These are phyloP conservation scores for Vigna trinervia DNA, from an alignment of 306 rosid genomes.

Conservation along the genomic window DNA sequence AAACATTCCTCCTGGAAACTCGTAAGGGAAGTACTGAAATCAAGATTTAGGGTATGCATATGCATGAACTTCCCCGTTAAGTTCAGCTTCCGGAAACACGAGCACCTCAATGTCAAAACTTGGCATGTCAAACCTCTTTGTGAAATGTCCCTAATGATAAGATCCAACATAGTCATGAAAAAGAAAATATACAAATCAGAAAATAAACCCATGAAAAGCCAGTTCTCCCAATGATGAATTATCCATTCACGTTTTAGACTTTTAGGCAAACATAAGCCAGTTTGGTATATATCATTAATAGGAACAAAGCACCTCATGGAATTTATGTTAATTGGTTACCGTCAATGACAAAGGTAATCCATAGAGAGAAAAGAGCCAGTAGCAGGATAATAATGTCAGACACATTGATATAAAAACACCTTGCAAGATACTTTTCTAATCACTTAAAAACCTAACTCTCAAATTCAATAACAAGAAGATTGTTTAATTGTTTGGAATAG, in stretches of 20 bases:
- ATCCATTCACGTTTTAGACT: constrained; percentile 33
- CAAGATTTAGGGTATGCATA: constrained; percentile 77
- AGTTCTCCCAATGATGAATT: constrained; percentile 39
- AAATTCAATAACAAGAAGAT: constrained; percentile 32
- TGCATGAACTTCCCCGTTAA: constrained; percentile 72
- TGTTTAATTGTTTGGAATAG: constrained; percentile 24
- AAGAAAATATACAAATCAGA: constrained; percentile 26
- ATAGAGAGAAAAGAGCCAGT: constrained; percentile 11
- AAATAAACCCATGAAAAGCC: constrained; percentile 31
- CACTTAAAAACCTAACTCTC: constrained; percentile 32
- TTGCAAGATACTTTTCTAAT: constrained; percentile 1
- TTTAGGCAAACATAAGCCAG: constrained; percentile 35
- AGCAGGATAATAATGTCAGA: constrained; percentile 23
- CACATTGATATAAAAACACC: constrained; percentile 1
- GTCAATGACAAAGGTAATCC: constrained; percentile 23
- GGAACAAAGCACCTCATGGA: constrained; percentile 34
- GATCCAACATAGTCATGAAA: constrained; percentile 43
- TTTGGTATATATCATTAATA: constrained; percentile 19
- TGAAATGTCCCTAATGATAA: constrained; percentile 67
- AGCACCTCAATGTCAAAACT: constrained; percentile 65
- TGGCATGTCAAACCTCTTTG: constrained; percentile 81
- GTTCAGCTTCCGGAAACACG: constrained; percentile 74
- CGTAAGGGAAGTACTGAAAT: constrained; percentile 69
- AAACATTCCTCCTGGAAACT: constrained; percentile 79
- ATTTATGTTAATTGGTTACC: constrained; percentile 7